These are phyloP conservation scores for Metschnikowia noctiluminum DNA, from an alignment of 805 yeast genomes.

Conservation along the genomic window DNA sequence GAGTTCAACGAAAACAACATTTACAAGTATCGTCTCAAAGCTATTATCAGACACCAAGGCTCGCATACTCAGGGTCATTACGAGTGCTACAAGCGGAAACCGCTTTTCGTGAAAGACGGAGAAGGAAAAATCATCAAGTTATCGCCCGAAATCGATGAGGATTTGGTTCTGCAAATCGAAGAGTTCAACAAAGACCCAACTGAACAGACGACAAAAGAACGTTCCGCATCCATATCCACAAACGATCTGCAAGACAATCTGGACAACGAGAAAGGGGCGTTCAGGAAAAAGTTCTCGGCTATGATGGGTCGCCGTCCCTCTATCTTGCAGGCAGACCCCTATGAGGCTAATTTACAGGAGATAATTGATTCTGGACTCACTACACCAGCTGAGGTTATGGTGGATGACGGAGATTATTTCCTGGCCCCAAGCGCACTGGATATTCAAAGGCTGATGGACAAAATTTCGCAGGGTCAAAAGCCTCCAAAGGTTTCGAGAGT, in stretches of 20 bases:
- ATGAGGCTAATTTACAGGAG: conserved; percentile 34
- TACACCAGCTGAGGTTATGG: conserved; percentile 41
- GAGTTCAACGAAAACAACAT: conserved; percentile 40
- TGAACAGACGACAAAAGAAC: not conserved
- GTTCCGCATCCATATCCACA: conserved; percentile 15
- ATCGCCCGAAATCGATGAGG: conserved; percentile 38
- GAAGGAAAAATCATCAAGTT: conserved; percentile 41
- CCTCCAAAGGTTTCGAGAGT: conserved; percentile 19
- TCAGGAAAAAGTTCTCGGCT: conserved; percentile 34
- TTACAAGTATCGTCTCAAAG: conserved; percentile 56
- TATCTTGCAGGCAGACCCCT: conserved; percentile 37
- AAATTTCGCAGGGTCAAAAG: conserved; percentile 11
- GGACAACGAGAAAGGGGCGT: conserved; percentile 23
- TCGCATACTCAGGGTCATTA: conserved; percentile 88
- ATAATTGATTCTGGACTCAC: conserved; percentile 36
- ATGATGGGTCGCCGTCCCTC: conserved; percentile 44
- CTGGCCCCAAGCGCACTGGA: conserved; percentile 19
- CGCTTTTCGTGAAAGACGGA: conserved; percentile 47
- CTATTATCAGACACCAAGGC: conserved; percentile 83
- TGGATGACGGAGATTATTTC: conserved; percentile 30
- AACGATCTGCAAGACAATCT: conserved; percentile 11
- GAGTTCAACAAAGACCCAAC: not conserved
- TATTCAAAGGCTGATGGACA: conserved; percentile 13
- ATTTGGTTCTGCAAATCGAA: conserved; percentile 4
- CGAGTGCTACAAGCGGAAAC: conserved; percentile 81